Evolutionary conservation across 2,329 filamentous ascomycete species (phyloP).

Genomic region (Trichoderma endophyticum): DNA sequence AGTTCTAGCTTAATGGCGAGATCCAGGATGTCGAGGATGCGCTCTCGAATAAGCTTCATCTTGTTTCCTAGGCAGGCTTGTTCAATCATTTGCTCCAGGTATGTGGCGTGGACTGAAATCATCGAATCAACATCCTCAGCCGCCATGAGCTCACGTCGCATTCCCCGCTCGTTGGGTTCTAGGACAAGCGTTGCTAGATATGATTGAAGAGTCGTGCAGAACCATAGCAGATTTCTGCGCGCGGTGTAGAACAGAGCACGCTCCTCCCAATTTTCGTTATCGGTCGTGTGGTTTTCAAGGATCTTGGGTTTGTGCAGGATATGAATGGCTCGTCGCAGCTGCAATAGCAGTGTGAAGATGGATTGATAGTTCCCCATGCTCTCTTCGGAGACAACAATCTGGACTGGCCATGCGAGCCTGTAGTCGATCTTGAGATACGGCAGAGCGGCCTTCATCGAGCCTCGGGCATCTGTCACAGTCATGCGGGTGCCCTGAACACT

Average conservation of each 20-base stretch:
- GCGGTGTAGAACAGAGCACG: constrained; percentile 55
- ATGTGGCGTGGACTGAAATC: constrained; percentile 65
- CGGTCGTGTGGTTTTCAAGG: constrained; percentile 39
- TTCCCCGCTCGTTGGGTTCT: constrained; percentile 52
- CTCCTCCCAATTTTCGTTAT: constrained; percentile 39
- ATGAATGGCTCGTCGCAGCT: constrained; percentile 68
- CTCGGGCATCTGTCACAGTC: constrained; percentile 46
- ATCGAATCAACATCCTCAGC: constrained; percentile 78
- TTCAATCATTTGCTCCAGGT: constrained; percentile 59
- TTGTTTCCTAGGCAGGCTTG: constrained; percentile 68
- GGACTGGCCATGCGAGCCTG: constrained; percentile 62
- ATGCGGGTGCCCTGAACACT: constrained; percentile 39
- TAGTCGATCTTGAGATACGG: constrained; percentile 65
- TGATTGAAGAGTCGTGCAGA: constrained; percentile 68
- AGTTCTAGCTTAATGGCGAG: constrained; percentile 68
- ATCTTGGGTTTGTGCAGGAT: constrained; percentile 58
- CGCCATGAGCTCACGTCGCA: constrained; percentile 55
- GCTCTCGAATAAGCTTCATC: constrained; percentile 67
- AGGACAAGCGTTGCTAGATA: constrained; percentile 75
- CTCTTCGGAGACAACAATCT: constrained; percentile 68
- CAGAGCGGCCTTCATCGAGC: constrained; percentile 57
- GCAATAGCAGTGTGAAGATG: constrained; percentile 72
- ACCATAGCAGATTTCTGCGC: constrained; percentile 72
- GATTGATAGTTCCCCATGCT: constrained; percentile 66
- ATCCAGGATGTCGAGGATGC: constrained; percentile 73